phyloP scores from a whole-genome alignment of 2,329 filamentous ascomycete genomes.

The Ophiosphaerella narmari region DNA sequence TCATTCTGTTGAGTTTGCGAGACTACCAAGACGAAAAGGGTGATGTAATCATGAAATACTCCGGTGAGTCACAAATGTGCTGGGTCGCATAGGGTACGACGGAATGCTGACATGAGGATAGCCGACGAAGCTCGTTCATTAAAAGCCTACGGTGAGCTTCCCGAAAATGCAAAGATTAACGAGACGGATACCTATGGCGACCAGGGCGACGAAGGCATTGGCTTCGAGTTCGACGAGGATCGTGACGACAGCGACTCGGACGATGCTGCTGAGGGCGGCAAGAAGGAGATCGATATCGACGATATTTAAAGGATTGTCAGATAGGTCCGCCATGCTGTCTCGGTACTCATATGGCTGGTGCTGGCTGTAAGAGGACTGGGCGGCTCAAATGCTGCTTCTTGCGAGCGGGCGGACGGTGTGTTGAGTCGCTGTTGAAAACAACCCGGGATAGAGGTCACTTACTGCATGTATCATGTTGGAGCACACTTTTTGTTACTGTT shows the following conservation, averaged over 20 bases:
- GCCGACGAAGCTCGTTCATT: constrained; percentile 89
- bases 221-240: constrained; percentile 99
- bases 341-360: constrained; percentile 17
- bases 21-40: constrained; percentile 96
- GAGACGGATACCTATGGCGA: constrained; percentile 94
- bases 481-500: background rate
- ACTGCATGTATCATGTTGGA: background rate
- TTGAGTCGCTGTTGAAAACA: background rate
- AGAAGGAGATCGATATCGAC: constrained; percentile 90
- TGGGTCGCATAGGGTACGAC: constrained; percentile 62
- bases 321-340: constrained; percentile 47
- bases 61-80: constrained; percentile 42
- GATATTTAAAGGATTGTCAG: constrained; percentile 68
- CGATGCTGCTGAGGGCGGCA: constrained; percentile 63
- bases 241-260: constrained; percentile 60
- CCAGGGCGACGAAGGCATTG: constrained; percentile 88
- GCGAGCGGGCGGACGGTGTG: constrained; percentile 43
- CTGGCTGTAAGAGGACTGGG: constrained; percentile 25
- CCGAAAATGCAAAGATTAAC: constrained; percentile 99
- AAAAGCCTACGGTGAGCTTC: constrained; percentile 96
- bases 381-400: constrained; percentile 48
- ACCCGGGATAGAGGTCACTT: constrained; percentile 7
- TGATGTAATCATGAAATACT: constrained; percentile 92
- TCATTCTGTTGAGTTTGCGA: constrained; percentile 69
- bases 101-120: constrained; percentile 83